A percentile compares a stretch with the other conserved stretches of the same genome.
phyloP scores from a whole-genome alignment of 2,329 filamentous ascomycete genomes.

The Seiridium cupressi region DNA sequence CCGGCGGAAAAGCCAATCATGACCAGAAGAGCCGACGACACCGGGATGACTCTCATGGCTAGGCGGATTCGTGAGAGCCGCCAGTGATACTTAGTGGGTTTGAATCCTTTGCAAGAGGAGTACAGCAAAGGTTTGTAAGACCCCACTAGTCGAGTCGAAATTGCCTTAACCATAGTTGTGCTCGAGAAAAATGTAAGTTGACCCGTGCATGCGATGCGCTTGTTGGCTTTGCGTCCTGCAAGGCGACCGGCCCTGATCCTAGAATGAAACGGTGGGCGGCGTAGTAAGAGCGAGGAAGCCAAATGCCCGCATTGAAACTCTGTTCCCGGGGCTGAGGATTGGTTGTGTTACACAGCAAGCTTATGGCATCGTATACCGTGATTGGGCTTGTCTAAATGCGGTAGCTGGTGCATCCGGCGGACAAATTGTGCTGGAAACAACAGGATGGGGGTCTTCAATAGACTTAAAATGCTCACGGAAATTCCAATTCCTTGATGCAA shows the following conservation, averaged over 20 bases:
- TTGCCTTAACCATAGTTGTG: neutral
- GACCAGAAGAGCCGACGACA: neutral
- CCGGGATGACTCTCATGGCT: neutral
- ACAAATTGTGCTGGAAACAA: neutral
- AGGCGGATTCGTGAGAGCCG: too few relatives aligned
- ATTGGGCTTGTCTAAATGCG: neutral
- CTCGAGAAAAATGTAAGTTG: neutral
- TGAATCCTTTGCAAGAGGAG: too few relatives aligned
- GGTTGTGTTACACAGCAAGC: neutral
- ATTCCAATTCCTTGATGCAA: too few relatives aligned
- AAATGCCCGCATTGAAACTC: too few relatives aligned
- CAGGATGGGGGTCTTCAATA: too few relatives aligned
- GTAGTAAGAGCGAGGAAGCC: neutral
- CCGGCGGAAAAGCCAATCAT: neutral
- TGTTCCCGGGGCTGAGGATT: neutral
- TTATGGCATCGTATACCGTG: neutral
- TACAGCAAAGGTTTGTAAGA: too few relatives aligned
- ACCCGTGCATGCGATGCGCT: too few relatives aligned
- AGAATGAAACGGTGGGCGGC: neutral
- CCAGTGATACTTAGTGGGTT: too few relatives aligned
- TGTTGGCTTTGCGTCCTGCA: too few relatives aligned
- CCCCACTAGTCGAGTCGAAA: too few relatives aligned
- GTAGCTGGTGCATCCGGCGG: neutral
- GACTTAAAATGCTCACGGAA: too few relatives aligned
- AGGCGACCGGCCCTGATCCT: neutral